Conservation (phyloP, 371 early-diverging fungal species). For the Mucor plumbeus region DNA sequence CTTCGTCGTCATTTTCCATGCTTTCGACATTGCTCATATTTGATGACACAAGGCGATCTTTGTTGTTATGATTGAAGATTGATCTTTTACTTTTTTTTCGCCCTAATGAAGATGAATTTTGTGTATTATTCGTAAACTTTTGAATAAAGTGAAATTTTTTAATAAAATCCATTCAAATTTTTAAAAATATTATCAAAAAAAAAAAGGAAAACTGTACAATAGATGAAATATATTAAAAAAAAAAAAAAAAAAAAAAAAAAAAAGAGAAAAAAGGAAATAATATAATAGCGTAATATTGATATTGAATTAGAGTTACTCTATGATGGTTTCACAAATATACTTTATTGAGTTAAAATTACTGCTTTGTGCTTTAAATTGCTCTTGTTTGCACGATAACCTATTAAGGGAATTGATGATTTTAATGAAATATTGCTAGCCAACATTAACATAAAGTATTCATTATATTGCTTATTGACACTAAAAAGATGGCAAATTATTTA, state of each 20-base stretch:
- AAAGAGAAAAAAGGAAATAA: neutral
- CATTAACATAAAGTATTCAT: too few species aligned
- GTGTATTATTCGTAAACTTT: neutral
- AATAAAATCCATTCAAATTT: neutral
- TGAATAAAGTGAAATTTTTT: neutral
- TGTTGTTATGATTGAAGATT: conserved; percentile 4
- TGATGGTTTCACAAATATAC: neutral
- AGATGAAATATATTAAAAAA: neutral
- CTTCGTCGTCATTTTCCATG: neutral
- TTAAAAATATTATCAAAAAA: neutral
- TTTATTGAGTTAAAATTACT: conserved; percentile 1
- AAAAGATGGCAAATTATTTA: neutral
- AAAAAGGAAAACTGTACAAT: neutral
- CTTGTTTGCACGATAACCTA: neutral
- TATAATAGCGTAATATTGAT: neutral
- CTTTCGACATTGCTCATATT: neutral
- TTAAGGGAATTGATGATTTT: neutral
- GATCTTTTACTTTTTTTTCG: conserved; percentile 9
- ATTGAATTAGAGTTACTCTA: neutral
- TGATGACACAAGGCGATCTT: neutral
- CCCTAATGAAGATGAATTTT: neutral
- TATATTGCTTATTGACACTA: neutral
- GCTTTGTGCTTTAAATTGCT: neutral
- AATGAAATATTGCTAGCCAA: too few species aligned
- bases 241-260: neutral